phyloP scores from a whole-genome alignment of 2,329 filamentous ascomycete species.

The Periconia sp. region DNA sequence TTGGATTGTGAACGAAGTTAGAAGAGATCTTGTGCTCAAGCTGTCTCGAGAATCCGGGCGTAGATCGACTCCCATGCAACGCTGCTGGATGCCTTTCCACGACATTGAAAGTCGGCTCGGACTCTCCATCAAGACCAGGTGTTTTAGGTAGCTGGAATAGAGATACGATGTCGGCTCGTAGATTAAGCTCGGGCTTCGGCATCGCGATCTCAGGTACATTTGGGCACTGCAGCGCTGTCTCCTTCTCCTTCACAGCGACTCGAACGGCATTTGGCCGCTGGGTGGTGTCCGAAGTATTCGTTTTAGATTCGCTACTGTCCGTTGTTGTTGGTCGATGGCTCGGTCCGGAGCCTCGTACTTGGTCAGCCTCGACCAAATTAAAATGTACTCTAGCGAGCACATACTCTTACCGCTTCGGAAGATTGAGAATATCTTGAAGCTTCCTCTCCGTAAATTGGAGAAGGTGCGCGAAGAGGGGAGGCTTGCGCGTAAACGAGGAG shows the following conservation, averaged over 20 bases:
- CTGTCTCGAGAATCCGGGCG: conserved; percentile 34
- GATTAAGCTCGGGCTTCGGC: conserved; percentile 12
- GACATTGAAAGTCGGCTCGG: conserved; percentile 30
- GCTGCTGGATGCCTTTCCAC: conserved; percentile 14
- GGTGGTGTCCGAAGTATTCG: conserved; percentile 19
- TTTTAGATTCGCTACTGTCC: conserved; percentile 15
- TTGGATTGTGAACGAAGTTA: conserved; percentile 34
- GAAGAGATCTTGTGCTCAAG: conserved; percentile 33
- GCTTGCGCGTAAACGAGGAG: conserved; percentile 20
- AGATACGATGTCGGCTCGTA: conserved; percentile 24
- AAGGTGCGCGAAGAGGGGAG: conserved; percentile 31
- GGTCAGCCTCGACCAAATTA: conserved; percentile 5
- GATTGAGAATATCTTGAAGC: conserved; percentile 41
- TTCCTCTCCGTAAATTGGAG: conserved; percentile 35
- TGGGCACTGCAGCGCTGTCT: conserved; percentile 15
- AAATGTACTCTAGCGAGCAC: neutral
- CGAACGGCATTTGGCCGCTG: conserved; percentile 14
- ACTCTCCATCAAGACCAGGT: conserved; percentile 41
- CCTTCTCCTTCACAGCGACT: conserved; percentile 1
- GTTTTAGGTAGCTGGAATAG: conserved; percentile 32
- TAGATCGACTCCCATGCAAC: conserved; percentile 35
- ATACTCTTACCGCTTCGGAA: conserved; percentile 42
- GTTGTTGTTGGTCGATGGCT: conserved; percentile 11
- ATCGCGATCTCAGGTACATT: conserved; percentile 20
- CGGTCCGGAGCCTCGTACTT: conserved; percentile 20